These are phyloP conservation scores for Trichomonas vaginalis DNA, from an alignment of 208 protist species.

Conservation along the genomic window DNA sequence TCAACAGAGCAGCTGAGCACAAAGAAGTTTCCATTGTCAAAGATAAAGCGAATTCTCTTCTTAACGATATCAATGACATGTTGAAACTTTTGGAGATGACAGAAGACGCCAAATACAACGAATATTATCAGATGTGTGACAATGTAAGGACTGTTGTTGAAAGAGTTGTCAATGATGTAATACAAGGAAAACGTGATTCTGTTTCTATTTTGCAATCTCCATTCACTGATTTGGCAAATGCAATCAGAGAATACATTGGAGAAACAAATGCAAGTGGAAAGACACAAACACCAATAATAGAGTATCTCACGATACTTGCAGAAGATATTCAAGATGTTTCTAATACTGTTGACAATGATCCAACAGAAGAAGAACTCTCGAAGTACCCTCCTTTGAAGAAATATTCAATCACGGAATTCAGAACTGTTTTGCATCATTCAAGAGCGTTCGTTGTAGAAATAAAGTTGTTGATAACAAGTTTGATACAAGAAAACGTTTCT, in stretches of 20 bases:
- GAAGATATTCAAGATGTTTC: not conserved
- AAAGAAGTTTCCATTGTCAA: not conserved
- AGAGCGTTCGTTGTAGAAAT: not conserved
- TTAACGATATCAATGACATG: not conserved
- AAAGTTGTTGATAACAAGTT: not conserved
- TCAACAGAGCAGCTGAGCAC: not conserved
- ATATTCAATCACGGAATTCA: not conserved
- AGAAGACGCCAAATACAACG: not conserved
- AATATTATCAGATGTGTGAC: not conserved
- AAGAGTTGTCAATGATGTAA: not conserved
- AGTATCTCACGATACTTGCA: not conserved
- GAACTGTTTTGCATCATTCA: not conserved
- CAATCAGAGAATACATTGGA: not conserved
- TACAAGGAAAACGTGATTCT: not conserved
- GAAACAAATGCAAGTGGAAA: no score
- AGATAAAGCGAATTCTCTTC: not conserved
- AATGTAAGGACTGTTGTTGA: not conserved
- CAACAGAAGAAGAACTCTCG: not conserved
- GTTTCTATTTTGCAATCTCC: not conserved
- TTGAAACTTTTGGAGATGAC: not conserved
- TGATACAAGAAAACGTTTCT: not conserved
- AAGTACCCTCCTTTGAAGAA: not conserved
- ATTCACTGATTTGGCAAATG: not conserved
- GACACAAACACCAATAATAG: not conserved
- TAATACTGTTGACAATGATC: not conserved